Percentiles rank a stretch among this genome's conserved stretches.
phyloP scores from a whole-genome alignment of 495 filamentous ascomycete genomes.

The Annulohypoxylon bovei region DNA sequence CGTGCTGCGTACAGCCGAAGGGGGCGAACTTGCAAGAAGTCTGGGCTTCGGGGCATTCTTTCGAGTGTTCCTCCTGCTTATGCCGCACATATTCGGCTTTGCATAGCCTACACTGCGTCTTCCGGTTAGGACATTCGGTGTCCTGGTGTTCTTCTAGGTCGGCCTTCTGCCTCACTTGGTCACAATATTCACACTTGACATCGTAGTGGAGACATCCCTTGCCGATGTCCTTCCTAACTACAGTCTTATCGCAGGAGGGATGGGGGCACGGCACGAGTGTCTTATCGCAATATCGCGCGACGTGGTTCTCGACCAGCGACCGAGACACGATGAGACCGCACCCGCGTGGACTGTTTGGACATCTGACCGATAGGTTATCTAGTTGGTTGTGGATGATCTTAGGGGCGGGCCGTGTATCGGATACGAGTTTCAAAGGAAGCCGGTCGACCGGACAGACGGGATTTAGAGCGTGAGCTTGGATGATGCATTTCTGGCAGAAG shows the following conservation, averaged over 20 bases:
- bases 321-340: slow-evolving; percentile 71
- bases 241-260: slow-evolving; percentile 51
- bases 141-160: slow-evolving; percentile 57
- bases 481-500: slow-evolving; percentile 79
- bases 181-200: slow-evolving; percentile 58
- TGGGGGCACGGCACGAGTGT: slow-evolving; percentile 71
- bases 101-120: slow-evolving; percentile 53
- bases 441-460: slow-evolving; percentile 64
- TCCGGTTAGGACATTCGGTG: slow-evolving; percentile 47
- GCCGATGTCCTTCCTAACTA: slow-evolving; percentile 49
- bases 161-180: slow-evolving; percentile 46
- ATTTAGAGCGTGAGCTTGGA: slow-evolving; percentile 63
- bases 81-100: slow-evolving; percentile 49
- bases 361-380: slow-evolving; percentile 78
- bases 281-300: slow-evolving; percentile 78
- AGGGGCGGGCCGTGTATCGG: slow-evolving; percentile 45
- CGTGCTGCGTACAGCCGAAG: slow-evolving; percentile 50
- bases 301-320: slow-evolving; percentile 76
- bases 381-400: slow-evolving; percentile 68
- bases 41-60: slow-evolving; percentile 53
- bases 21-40: slow-evolving; percentile 53
- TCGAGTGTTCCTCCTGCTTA: slow-evolving; percentile 52
- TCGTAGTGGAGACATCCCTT: slow-evolving; percentile 62
- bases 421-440: slow-evolving; percentile 48
- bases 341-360: slow-evolving; percentile 70